Evolutionary conservation across 306 rosid species (phyloP), one percentile per base, ranked within the genome.

Genomic region (Morella rubra): DNA sequence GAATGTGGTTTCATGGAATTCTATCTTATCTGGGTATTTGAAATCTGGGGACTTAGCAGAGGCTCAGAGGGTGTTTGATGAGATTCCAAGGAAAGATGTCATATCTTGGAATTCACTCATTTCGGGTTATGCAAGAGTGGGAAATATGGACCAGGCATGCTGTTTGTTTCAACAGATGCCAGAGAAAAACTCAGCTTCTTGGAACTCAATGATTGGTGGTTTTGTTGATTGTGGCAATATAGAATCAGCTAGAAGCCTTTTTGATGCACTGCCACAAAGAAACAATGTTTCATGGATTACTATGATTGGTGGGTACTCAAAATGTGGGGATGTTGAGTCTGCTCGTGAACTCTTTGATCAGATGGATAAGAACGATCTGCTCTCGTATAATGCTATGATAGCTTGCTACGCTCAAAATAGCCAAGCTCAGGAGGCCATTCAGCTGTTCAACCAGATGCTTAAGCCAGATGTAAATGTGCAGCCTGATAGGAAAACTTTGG

Each of bases 1-100:
- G 76, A 92, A 82, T 85, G 96, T 90, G 37, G 92, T 90, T 76
- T 92, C 96, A 32, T 92, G 97, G 97, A 92, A 78, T 84, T 72
- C 96, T 47, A 69, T 92, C 72, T 82, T 92, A 40, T 73, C 82
- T 82, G 93, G 93, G 22, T 83, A 86, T 85, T 72, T 87, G 65
- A 89, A 82, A 78, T 83, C 77, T 69, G 91, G 91, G 64, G 62
- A 87, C 60, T 83, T 89, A 65, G 83, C 59, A 51, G 81, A 77
- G 70, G 91, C 91, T 71, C 82, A 53, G 41, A 73, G 53, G 73
- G 72, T 93, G 81, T 90, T 90, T 24, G 68, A 85, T 60, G 80
- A 79, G 78, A 87, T 93, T 81, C 92, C 96, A 0, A 44, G 18
- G 72, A 93, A 86, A 75, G 92, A 89, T 77, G 88, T 85, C 11